Conservation (phyloP, 2,329 filamentous ascomycete genomes). For the Sporothrix luriei region DNA sequence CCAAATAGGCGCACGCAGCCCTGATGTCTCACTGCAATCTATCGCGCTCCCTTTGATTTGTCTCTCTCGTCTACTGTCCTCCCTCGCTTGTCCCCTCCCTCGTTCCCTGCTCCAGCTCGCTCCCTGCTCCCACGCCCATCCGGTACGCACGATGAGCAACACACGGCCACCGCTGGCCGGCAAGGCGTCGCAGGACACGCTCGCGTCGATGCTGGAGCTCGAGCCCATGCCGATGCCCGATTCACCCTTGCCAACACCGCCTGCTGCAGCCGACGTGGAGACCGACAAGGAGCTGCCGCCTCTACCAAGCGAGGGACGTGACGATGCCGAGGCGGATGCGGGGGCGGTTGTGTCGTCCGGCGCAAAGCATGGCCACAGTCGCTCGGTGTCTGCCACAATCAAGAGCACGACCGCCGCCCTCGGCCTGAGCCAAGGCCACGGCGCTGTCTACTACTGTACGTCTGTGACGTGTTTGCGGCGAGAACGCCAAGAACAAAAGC, state of each 20-base stretch:
- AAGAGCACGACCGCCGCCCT: constrained; percentile 38
- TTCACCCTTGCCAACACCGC: constrained; percentile 45
- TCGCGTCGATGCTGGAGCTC: constrained; percentile 71
- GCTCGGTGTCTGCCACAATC: constrained; percentile 26
- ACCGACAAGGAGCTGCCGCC: constrained; percentile 52
- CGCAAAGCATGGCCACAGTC: constrained; percentile 22
- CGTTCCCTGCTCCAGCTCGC: not conserved
- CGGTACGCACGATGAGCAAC: constrained; percentile 28
- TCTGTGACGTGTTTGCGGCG: not conserved
- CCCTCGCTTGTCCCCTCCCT: not conserved
- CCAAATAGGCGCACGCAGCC: not conserved
- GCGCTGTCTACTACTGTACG: constrained; percentile 61
- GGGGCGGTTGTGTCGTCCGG: not conserved
- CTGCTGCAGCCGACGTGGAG: constrained; percentile 40
- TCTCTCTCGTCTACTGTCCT: not conserved
- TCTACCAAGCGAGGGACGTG: constrained; percentile 43
- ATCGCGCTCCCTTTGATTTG: not conserved
- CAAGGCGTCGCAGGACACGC: constrained; percentile 55
- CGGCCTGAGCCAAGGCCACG: constrained; percentile 52
- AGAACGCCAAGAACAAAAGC: not conserved
- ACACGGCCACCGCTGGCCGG: constrained; percentile 42
- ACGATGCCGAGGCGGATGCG: constrained; percentile 4
- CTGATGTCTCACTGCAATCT: constrained; percentile 20
- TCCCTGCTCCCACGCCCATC: not conserved
- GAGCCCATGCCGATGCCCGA: constrained; percentile 77